Conservation (phyloP, 352 stramenopile genomes). For the Stramenopiles sp. region DNA sequence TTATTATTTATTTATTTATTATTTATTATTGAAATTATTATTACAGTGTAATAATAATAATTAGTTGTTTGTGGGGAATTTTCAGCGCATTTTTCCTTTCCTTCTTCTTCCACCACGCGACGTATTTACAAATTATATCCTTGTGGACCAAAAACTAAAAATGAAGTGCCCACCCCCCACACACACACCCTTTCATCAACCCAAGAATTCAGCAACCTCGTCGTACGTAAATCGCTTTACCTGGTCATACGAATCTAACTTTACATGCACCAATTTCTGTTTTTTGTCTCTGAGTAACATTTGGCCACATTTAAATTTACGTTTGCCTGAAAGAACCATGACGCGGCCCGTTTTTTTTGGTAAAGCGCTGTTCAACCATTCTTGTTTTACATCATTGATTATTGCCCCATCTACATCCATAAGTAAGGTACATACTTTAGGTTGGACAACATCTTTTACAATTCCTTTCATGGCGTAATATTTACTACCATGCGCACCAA, state of each 20-base stretch:
- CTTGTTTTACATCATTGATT: neutral
- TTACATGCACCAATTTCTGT: neutral
- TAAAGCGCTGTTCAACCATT: neutral
- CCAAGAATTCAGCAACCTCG: neutral
- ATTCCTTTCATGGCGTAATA: neutral
- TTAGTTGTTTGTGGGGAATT: too few relatives aligned
- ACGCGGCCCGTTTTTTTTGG: neutral
- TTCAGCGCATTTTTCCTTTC: too few relatives aligned
- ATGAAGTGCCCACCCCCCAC: too few relatives aligned
- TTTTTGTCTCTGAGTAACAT: neutral
- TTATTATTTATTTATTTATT: too few relatives aligned
- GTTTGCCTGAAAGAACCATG: neutral
- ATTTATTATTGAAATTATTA: too few relatives aligned
- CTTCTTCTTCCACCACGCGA: too few relatives aligned
- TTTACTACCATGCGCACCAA: neutral
- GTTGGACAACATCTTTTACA: neutral
- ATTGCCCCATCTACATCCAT: neutral
- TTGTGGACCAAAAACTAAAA: too few relatives aligned
- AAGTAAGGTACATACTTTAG: neutral
- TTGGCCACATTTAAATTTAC: neutral
- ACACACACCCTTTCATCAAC: neutral
- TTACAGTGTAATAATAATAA: too few relatives aligned
- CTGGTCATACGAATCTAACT: neutral
- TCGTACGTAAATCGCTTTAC: neutral
- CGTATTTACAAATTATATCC: too few relatives aligned